phyloP scores from a whole-genome alignment of 2,329 filamentous ascomycete genomes.

The Pezicula neosporulosa region DNA sequence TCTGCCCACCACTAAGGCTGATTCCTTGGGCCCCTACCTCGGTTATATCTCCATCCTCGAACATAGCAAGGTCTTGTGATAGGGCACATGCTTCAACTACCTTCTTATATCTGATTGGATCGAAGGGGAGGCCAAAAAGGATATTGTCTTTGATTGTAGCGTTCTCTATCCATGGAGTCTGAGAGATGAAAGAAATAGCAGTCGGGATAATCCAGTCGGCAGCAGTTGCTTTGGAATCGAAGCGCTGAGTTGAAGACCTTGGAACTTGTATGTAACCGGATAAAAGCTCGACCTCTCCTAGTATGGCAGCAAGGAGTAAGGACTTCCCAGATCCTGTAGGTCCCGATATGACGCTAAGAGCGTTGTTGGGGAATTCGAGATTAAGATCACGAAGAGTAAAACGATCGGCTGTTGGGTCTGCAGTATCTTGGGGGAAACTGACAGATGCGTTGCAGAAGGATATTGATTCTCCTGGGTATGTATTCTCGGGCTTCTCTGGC shows the following conservation, averaged over 20 bases:
- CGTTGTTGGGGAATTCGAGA: conserved; percentile 61
- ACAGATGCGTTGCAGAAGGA: conserved; percentile 63
- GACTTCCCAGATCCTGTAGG: conserved; percentile 77
- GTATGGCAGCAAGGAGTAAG: conserved; percentile 65
- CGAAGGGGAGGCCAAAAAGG: conserved; percentile 67
- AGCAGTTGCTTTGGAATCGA: conserved; percentile 55
- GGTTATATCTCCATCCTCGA: conserved; percentile 71
- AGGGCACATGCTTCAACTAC: conserved; percentile 70
- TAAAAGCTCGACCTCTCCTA: conserved; percentile 70
- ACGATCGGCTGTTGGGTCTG: conserved; percentile 47
- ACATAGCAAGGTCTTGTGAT: conserved; percentile 69
- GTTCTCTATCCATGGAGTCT: conserved; percentile 83
- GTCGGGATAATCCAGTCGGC: conserved; percentile 63
- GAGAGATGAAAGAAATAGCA: conserved; percentile 69
- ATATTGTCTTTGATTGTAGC: conserved; percentile 75
- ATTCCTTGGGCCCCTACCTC: conserved; percentile 81
- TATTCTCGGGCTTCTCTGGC: conserved; percentile 55
- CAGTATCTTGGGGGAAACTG: conserved; percentile 67
- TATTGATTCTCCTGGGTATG: conserved; percentile 55
- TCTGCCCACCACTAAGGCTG: conserved; percentile 77
- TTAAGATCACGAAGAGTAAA: conserved; percentile 64
- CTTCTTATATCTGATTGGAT: conserved; percentile 62
- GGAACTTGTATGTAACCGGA: conserved; percentile 56
- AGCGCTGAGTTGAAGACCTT: conserved; percentile 47
- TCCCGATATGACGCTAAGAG: conserved; percentile 71